Conservation (phyloP, 805 yeast genomes). For the Candida corydali region DNA sequence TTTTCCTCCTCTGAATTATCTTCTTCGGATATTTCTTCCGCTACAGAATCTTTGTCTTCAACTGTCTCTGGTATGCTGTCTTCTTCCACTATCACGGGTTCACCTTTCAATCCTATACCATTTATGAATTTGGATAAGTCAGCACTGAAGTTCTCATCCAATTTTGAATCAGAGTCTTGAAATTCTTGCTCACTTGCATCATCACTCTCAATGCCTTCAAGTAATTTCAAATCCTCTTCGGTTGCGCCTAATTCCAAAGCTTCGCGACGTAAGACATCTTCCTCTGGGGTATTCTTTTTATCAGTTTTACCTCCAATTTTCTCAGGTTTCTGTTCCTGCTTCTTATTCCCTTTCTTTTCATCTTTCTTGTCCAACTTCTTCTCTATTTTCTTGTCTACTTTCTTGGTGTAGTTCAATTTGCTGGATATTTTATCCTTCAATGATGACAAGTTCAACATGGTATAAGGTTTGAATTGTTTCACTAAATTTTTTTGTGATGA, state of each 20-base stretch:
- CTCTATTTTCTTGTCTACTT: too few species aligned
- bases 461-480: conserved; percentile 11
- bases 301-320: too few species aligned
- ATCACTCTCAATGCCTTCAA: conserved; percentile 43
- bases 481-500: conserved; percentile 3
- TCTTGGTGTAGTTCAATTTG: conserved; percentile 40
- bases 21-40: conserved; percentile 16
- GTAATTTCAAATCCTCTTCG: conserved; percentile 69
- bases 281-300: conserved; percentile 12
- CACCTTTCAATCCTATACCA: conserved; percentile 56
- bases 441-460: conserved; percentile 48
- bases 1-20: conserved; percentile 24
- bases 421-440: conserved; percentile 61
- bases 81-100: conserved; percentile 30
- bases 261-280: conserved; percentile 57
- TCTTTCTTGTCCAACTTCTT: conserved; percentile 11
- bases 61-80: conserved; percentile 15
- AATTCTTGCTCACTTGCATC: conserved; percentile 53
- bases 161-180: conserved; percentile 32
- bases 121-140: conserved; percentile 64
- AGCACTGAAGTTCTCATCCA: conserved; percentile 40
- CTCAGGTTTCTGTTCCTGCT: too few species aligned
- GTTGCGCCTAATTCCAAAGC: conserved; percentile 83
- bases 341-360: conserved; percentile 8
- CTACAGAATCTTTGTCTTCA: conserved; percentile 15